Evolutionary conservation across 73 alveolate species (phyloP), one percentile per base, ranked within the genome.

Genomic region (Blepharisma stoltei): DNA sequence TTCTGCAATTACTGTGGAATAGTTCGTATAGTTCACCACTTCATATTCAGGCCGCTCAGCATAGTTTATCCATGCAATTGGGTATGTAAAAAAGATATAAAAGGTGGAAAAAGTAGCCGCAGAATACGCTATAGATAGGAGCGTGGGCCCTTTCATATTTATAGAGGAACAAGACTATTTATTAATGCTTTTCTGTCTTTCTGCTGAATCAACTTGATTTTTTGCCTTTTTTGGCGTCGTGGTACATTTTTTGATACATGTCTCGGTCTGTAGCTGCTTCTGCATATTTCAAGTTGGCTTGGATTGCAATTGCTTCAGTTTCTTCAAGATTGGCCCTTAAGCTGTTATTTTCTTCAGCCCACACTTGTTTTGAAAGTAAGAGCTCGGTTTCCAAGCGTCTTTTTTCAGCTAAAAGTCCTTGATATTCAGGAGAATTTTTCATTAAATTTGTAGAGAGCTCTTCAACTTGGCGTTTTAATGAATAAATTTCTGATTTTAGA

Each of bases 231-330:
- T 60, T 60, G 49, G 23, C 11, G 23, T 60, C 73, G 4, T 14
- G 73, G 23, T 18, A 60, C 73, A 60, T 60, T 25, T 60, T 60
- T 14, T 60, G 23, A 60, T 60, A 60, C 14, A 60, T 8, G 4
- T 60, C 73, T 60, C 73, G 14, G 23, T 60, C 73, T 14, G 73
- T 60, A 1, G 73, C 73, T 14, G 73, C 73, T 38, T 60, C 48
- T 9, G 73, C 73, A 60, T 60, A 60, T 25, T 25, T 60, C 73
- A 60, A 5, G 23, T 60, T 60, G 46, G 73, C 38, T 14, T 60
- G 14, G 46, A 60, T 60, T 9, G 73, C 73, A 60, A 60, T 60
- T 0, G 73, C 73, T 60, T 60, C 73, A 20, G 73, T 60, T 60
- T 60, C 73, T 60, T 60, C 73, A 20, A 60, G 11, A 8, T 8